Evolutionary conservation across 1,139 yeast species (phyloP), one percentile per base, ranked within the genome.

Genomic region (Yamadazyma diospyri): DNA sequence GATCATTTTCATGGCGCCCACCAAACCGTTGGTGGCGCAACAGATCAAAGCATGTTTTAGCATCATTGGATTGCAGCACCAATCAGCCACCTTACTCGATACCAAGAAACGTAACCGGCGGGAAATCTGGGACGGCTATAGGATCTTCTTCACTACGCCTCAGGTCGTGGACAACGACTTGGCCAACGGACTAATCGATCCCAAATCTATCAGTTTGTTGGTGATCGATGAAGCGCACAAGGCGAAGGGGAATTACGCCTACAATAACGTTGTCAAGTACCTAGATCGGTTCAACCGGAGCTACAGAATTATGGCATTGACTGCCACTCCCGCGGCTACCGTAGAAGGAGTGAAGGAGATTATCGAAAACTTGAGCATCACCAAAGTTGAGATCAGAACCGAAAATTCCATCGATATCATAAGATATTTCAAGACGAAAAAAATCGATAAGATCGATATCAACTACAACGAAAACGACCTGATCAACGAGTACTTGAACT

Each of bases 171-270:
- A 87, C 42, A 87, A 88, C 55, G 99, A 94, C 57, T 63, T 94
- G 38, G 69, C 76, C 25, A 63, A 77, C 23, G 97, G 97, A 0
- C 61, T 76, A 2, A 60, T 89, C 18, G 76, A 86, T 47, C 95
- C 97, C 0, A 81, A 77, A 45, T 69, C 75, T 20, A 66, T 94
- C 7, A 82, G 77, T 0, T 74, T 94, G 36, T 49, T 94, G 31
- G 92, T 94, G 2, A 70, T 94, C 23, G 99, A 94, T 59, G 99
- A 94, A 62, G 98, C 98, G 0, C 99, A 94, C 57, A 65, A 96
- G 31, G 87, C 97, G 0, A 80, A 82, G 31, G 96, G 97, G 0
- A 82, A 85, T 36, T 89, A 88, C 52, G 84, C 97, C 0, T 92
- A 92, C 48, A 82, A 82, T 33, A 83, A 84, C 39, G 92, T 92